Base-by-base conservation (phyloP, 2,329 filamentous ascomycete genomes). In the Byssothecium circinans region DNA sequence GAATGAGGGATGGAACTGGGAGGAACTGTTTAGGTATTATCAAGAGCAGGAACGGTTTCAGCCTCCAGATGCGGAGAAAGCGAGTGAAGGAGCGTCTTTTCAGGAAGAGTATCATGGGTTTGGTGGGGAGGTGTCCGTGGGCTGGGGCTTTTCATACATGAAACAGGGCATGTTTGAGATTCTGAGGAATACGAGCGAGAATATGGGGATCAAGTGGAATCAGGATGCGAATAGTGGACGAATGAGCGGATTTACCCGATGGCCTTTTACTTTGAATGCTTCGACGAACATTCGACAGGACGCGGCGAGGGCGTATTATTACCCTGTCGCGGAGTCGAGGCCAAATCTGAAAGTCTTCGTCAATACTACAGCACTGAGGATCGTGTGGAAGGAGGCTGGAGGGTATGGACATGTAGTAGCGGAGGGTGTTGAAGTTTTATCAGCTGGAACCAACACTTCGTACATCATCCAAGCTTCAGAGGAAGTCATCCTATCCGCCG, bases 261-360 rank as follows among this genome's bases (percentile, higher is more conserved):
- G 68, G 59, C 73, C 75, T 2, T 68, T 65, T 53, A 79, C 74
- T 1, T 45, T 77, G 14, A 65, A 78, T 47, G 49, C 60, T 1
- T 58, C 61, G 2, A 59, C 62, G 14, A 63, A 71, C 50, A 61
- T 74, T 10, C 70, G 76, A 10, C 69, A 74, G 46, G 76, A 79
- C 60, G 74, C 77, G 29, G 76, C 74, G 3, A 64, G 75, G 14
- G 74, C 75, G 4, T 79, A 76, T 52, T 79, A 77, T 53, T 76
- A 67, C 43, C 75, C 76, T 1, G 57, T 74, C 46, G 62, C 52
- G n/a, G 49, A 64, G 15, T 42, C 53, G 35, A 62, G 76, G 36
- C 39, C 60, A 2, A 80, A 79, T 50, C 60, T 79, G 1, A 56
- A 74, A 2, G 57, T 78, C 1, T 69, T 77, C 23, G 52, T 72